Base-by-base conservation (phyloP, 2,329 filamentous ascomycete genomes). In the Phoma herbarum region DNA sequence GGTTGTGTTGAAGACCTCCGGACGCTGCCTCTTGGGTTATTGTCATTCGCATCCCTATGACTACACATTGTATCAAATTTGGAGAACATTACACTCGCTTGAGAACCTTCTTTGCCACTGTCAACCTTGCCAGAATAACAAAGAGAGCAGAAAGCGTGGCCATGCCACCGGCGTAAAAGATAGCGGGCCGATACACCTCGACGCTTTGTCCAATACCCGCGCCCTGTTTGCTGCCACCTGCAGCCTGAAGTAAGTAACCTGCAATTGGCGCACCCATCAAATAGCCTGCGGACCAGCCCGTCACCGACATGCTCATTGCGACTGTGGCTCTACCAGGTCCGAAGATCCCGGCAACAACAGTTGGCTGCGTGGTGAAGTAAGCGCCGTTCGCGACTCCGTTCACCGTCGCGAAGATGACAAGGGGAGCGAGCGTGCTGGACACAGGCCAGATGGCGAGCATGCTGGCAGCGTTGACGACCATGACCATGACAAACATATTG, bases 371-470 rank as follows among this genome's bases (percentile, higher is more conserved):
- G 1, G 68, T 69, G 47, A 74, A 73, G 49, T 68, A 72, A 1
- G 65, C 62, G 2, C 71, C 70, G 37, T 73, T 73, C 0, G 71
- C 70, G 8, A 71, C 60, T 25, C 71, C 71, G 18, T 73, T 74
- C 16, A 72, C 35, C 2, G 60, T 64, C 7, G 70, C 65, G 43
- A 74, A 73, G 11, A 70, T 18, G 5, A 68, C 53, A 1, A 74
- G 61, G 1, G 71, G 68, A 4, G 51, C 66, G 12, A 72, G 49
- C 1, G 67, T 62, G 41, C 59, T 61, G 1, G 66, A 68, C 0
- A 73, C 64, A 3, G 70, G 70, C 71, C 71, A 74, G 9, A 74
- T 71, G 11, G 67, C 69, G 5, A 74, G 60, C 71, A 74, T 73
- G 26, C 61, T 68, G 2, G 69, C 55, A 0, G 68, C 69, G 25